Evolutionary conservation across 345 rosid genomes (phyloP).

Genomic region (Acer saccharum): DNA sequence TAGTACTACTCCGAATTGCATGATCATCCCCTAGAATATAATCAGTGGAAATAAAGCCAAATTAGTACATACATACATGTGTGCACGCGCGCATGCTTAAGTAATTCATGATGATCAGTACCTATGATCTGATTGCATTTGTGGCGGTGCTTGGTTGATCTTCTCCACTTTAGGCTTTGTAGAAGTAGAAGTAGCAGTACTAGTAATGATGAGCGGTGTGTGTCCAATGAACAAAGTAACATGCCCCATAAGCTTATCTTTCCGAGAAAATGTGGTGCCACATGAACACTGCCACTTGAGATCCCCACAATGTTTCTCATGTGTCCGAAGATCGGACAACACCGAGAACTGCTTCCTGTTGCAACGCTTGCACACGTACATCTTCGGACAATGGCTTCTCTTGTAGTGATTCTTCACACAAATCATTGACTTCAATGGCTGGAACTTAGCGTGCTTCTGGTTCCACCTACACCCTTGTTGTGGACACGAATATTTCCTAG

Average conservation of each 20-base stretch:
- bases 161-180: slow-evolving; percentile 17
- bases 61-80: not conserved
- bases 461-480: slow-evolving; percentile 90
- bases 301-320: slow-evolving; percentile 91
- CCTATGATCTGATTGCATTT: slow-evolving; percentile 23
- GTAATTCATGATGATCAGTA: not conserved
- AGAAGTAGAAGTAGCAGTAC: not conserved
- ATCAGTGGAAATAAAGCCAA: not conserved
- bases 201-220: slow-evolving; percentile 30
- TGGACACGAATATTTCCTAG: slow-evolving; percentile 77
- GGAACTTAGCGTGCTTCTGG: slow-evolving; percentile 76
- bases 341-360: slow-evolving; percentile 81
- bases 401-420: slow-evolving; percentile 93
- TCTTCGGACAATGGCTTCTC: slow-evolving; percentile 91
- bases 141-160: slow-evolving; percentile 18
- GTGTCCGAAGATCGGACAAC: slow-evolving; percentile 85
- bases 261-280: slow-evolving; percentile 84
- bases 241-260: slow-evolving; percentile 85
- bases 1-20: not conserved
- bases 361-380: slow-evolving; percentile 86
- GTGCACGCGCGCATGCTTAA: too few species aligned
- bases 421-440: slow-evolving; percentile 83
- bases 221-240: slow-evolving; percentile 77
- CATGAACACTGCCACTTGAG: slow-evolving; percentile 85
- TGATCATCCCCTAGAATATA: not conserved